phyloP scores from a whole-genome alignment of 805 yeast species.

The Hanseniaspora guilliermondii region DNA sequence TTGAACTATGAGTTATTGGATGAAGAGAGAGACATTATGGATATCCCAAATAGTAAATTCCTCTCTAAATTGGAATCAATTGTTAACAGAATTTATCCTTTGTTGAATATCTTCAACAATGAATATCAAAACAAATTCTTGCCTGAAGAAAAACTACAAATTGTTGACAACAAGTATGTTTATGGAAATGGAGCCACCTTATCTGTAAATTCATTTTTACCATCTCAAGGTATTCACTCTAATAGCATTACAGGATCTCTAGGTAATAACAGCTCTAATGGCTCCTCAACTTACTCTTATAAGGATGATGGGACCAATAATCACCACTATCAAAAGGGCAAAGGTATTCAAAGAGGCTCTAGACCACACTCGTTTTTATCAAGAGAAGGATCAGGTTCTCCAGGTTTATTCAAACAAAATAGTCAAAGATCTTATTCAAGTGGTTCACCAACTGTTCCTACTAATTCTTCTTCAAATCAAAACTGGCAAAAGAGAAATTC shows the following conservation, averaged over 20 bases:
- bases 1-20: conserved; percentile 7
- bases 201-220: not conserved
- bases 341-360: not conserved
- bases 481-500: conserved; percentile 4
- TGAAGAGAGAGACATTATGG: conserved; percentile 10
- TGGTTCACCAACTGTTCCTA: not conserved
- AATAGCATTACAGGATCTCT: not conserved
- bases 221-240: not conserved
- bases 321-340: not conserved
- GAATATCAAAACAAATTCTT: not conserved
- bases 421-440: conserved; percentile 5
- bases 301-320: not conserved
- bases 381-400: conserved; percentile 9
- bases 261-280: not conserved
- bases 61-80: conserved; percentile 5
- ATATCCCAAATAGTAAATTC: conserved; percentile 1
- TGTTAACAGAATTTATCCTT: conserved; percentile 5
- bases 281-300: not conserved
- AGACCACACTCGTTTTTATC: conserved; percentile 7
- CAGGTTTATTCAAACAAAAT: not conserved
- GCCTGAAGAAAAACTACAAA: not conserved
- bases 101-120: conserved; percentile 1
- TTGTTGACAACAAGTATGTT: not conserved
- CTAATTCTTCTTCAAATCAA: not conserved
- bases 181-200: not conserved